Conservation (phyloP, 2,329 filamentous ascomycete genomes). For the Ampelomyces quisqualis region DNA sequence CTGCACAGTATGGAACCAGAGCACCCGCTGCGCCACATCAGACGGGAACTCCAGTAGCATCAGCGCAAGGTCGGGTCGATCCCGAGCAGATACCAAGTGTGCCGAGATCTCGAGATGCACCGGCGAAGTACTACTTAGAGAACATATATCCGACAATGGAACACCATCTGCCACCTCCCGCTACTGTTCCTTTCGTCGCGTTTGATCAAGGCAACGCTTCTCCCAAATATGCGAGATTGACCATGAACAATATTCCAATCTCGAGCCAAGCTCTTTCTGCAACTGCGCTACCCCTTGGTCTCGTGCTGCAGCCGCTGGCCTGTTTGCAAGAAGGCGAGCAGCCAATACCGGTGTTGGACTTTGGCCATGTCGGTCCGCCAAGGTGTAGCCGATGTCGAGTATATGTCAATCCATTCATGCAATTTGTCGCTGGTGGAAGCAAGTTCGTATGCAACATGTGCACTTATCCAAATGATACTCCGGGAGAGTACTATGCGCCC, state of each 20-base stretch:
- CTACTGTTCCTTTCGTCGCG: constrained; percentile 85
- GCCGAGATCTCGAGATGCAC: constrained; percentile 76
- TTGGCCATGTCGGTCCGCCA: constrained; percentile 86
- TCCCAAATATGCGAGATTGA: constrained; percentile 88
- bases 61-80: constrained; percentile 75
- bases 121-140: constrained; percentile 79
- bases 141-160: constrained; percentile 96
- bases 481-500: constrained; percentile 88
- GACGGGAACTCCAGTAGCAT: constrained; percentile 49
- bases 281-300: constrained; percentile 81
- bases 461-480: constrained; percentile 92
- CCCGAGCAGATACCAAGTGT: constrained; percentile 92
- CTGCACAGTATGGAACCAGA: constrained; percentile 42
- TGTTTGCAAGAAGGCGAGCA: constrained; percentile 79
- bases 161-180: constrained; percentile 85
- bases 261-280: constrained; percentile 75
- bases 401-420: constrained; percentile 99
- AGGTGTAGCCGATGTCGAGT: constrained; percentile 89
- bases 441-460: constrained; percentile 99
- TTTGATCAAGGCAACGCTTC: constrained; percentile 96
- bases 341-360: constrained; percentile 88
- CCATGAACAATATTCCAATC: constrained; percentile 88
- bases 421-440: constrained; percentile 89
- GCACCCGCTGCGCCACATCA: constrained; percentile 27
- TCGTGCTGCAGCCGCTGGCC: constrained; percentile 86